These are phyloP conservation scores for Colletotrichum melonis DNA, from an alignment of 2,329 filamentous ascomycete species.

Conservation along the genomic window DNA sequence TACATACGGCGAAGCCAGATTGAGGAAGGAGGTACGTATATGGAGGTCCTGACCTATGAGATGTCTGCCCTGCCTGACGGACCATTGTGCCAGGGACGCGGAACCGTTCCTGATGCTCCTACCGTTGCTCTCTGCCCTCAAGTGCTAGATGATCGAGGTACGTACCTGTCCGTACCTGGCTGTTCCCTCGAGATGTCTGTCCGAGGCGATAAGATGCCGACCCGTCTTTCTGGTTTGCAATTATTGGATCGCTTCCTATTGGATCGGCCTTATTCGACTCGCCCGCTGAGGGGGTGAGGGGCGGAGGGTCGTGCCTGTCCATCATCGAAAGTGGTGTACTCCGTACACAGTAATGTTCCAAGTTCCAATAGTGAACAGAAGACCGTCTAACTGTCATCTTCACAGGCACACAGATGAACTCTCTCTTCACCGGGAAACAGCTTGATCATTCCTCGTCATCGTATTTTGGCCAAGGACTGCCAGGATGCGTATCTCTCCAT, in stretches of 20 bases:
- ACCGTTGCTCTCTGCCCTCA: neutral
- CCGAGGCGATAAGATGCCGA: slow-evolving; percentile 25
- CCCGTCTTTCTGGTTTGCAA: slow-evolving; percentile 10
- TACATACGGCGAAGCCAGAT: neutral
- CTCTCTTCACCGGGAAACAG: neutral
- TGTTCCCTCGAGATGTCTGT: slow-evolving; percentile 5
- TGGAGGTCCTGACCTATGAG: neutral
- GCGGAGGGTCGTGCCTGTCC: neutral
- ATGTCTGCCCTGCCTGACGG: slow-evolving; percentile 3
- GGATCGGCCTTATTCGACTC: slow-evolving; percentile 15
- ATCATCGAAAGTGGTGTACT: too few relatives aligned
- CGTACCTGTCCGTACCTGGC: neutral
- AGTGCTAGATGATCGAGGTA: neutral
- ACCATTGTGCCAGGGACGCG: slow-evolving; percentile 10
- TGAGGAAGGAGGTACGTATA: neutral
- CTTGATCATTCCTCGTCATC: neutral
- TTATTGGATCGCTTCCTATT: slow-evolving; percentile 30
- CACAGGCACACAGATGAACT: neutral
- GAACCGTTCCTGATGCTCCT: slow-evolving; percentile 11
- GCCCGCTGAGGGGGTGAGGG: slow-evolving; percentile 1
- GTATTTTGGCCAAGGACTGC: neutral
- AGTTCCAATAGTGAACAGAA: neutral
- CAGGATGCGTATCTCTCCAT: neutral
- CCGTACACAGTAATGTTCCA: neutral
- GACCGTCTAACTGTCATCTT: neutral